Evolutionary conservation across 345 rosid genomes (phyloP), one percentile per base, ranked within the genome.

Genomic region (Dipteronia dyeriana): DNA sequence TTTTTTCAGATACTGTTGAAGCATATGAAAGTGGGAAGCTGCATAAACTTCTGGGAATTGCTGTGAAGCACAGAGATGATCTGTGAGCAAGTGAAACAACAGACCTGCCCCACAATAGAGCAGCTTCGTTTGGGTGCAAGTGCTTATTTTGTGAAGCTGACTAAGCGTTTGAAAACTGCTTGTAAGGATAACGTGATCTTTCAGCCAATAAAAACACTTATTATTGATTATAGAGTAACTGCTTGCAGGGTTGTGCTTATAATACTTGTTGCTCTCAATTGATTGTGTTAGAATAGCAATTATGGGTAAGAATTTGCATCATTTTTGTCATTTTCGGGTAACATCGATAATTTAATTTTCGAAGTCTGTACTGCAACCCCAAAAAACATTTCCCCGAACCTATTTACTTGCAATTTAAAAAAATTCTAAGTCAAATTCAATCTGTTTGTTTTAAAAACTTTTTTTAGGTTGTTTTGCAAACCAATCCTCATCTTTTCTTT

Each of bases 21-120:
- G 98, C 98, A 0, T 83, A 87, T 68, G 85, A 88, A 82, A 93
- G 74, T 75, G 99, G 97, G 31, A 87, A 90, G 77, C 82, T 95
- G 75, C 87, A 89, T 73, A 81, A 86, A 86, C 92, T 91, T 82
- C 82, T 95, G 22, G 96, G 90, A 67, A 80, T 90, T 78, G 74
- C 79, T 38, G 85, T 1, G 29, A 69, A 65, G 9, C 31, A 51
- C 0, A 68, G 59, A 51, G 91, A 83, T 20, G 93, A 86, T 76
- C 87, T 91, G 45, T 91, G 77, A 89, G 70, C 71, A 56, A 17
- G 45, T n/a, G 26, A 7, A n/a, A 59, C 11, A n/a, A 20, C 11
- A 59, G 63, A 59, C 57, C 4, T 20, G 25, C 20, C 1, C 63
- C 63, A 20, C 22, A 20, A 59, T 2, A 45, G 49, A 10, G 49